Evolutionary conservation across 345 rosid species (phyloP).

Genomic region (Raphanus raphanistrum): DNA sequence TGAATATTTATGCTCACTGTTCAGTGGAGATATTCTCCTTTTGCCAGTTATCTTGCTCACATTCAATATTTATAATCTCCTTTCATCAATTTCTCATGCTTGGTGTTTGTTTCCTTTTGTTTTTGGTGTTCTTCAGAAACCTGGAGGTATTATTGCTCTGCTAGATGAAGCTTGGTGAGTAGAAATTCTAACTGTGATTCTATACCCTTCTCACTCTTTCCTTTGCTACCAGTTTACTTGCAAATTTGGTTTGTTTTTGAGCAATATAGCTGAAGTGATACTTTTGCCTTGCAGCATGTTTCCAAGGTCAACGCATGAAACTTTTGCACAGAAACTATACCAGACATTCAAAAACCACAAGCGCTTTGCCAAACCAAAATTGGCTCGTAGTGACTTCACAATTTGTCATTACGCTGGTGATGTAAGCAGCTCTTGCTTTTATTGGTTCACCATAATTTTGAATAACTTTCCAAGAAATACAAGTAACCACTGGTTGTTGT

Average conservation of each 20-base stretch:
- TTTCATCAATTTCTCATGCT: background rate
- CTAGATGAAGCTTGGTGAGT: constrained; percentile 99
- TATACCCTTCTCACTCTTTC: background rate
- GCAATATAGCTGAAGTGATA: constrained; percentile 33
- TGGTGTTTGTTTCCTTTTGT: constrained; percentile 1
- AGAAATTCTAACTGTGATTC: constrained; percentile 10
- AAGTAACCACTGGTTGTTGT: constrained; percentile 36
- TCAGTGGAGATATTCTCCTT: constrained; percentile 3
- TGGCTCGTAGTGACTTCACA: constrained; percentile 96
- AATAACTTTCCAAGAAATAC: constrained; percentile 16
- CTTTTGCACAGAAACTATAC: constrained; percentile 96
- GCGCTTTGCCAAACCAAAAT: constrained; percentile 93
- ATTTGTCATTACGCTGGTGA: constrained; percentile 99
- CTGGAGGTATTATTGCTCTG: constrained; percentile 99
- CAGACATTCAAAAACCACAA: constrained; percentile 93
- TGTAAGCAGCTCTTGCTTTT: constrained; percentile 53
- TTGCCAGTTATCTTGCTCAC: constrained; percentile 4
- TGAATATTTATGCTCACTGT: constrained; percentile 15
- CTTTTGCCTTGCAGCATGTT: constrained; percentile 75
- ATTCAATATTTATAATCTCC: constrained; percentile 17
- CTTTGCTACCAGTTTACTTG: constrained; percentile 13
- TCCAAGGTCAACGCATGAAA: constrained; percentile 98
- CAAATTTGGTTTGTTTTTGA: constrained; percentile 16
- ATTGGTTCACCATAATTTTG: constrained; percentile 16
- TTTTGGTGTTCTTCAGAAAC: constrained; percentile 70